Percentiles rank a stretch among this genome's conserved stretches.
These are phyloP conservation scores for Albugo candida DNA, from an alignment of 352 stramenopile species.

Conservation along the genomic window DNA sequence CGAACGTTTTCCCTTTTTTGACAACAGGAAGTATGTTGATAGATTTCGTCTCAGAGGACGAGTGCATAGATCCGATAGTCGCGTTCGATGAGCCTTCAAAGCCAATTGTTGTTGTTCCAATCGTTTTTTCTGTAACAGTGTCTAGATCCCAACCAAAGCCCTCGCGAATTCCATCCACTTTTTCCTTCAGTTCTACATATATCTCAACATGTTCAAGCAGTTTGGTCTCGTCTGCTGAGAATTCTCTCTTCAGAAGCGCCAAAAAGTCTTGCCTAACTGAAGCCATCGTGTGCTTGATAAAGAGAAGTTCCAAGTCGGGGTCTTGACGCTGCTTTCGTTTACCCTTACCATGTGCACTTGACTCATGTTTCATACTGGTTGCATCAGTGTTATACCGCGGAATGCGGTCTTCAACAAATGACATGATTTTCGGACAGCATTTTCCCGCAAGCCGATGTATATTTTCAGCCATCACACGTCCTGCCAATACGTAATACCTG, in stretches of 20 bases:
- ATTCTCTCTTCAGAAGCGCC: slow-evolving; percentile 11
- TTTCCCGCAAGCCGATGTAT: slow-evolving; percentile 29
- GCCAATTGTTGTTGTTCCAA: slow-evolving; percentile 37
- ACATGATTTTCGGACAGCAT: slow-evolving; percentile 19
- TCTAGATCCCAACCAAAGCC: slow-evolving; percentile 8
- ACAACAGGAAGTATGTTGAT: slow-evolving; percentile 52
- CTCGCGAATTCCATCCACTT: slow-evolving; percentile 52
- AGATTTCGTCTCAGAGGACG: slow-evolving; percentile 1
- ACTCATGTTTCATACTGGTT: slow-evolving; percentile 2
- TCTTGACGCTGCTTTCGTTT: slow-evolving; percentile 29
- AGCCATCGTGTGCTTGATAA: slow-evolving; percentile 28
- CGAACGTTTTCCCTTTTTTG: slow-evolving; percentile 32
- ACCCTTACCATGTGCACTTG: slow-evolving; percentile 30
- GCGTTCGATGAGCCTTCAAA: slow-evolving; percentile 18
- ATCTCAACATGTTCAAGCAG: slow-evolving; percentile 72
- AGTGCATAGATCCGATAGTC: background rate
- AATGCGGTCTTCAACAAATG: slow-evolving; percentile 31
- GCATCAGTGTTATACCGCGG: slow-evolving; percentile 20
- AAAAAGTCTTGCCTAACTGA: slow-evolving; percentile 37
- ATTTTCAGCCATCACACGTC: slow-evolving; percentile 64
- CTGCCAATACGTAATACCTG: slow-evolving; percentile 67
- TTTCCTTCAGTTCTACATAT: slow-evolving; percentile 72
- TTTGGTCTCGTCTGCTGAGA: slow-evolving; percentile 15
- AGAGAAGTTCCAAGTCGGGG: slow-evolving; percentile 18
- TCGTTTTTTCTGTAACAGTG: background rate